These are phyloP conservation scores for Leccinum uliginosum DNA, from an alignment of 768 basidiomycete species.

Conservation along the genomic window DNA sequence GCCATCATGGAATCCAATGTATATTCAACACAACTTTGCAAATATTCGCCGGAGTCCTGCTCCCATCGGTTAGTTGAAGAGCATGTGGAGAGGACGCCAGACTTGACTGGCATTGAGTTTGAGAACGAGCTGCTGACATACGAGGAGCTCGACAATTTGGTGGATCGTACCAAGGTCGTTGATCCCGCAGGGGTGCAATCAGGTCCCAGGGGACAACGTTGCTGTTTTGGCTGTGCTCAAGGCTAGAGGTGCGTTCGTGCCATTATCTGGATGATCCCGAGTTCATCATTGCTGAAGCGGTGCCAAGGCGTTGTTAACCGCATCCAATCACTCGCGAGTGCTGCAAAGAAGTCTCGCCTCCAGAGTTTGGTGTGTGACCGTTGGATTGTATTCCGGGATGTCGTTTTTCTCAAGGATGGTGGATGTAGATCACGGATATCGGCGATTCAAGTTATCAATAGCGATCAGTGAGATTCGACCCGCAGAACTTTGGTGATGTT, in stretches of 20 bases:
- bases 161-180: slow-evolving; percentile 28
- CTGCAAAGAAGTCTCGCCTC: slow-evolving; percentile 21
- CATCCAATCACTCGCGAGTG: slow-evolving; percentile 20
- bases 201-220: too few species aligned
- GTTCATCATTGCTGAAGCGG: slow-evolving; percentile 23
- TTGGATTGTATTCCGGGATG: background rate
- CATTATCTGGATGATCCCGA: slow-evolving; percentile 28
- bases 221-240: slow-evolving; percentile 31
- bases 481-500: slow-evolving; percentile 19
- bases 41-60: too few species aligned
- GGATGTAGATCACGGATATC: slow-evolving; percentile 23
- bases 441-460: slow-evolving; percentile 27
- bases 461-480: slow-evolving; percentile 11
- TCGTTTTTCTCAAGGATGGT: background rate
- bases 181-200: slow-evolving; percentile 23
- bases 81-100: slow-evolving; percentile 18
- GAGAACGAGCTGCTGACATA: slow-evolving; percentile 30
- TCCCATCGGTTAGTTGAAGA: slow-evolving; percentile 19
- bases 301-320: slow-evolving; percentile 27
- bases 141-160: slow-evolving; percentile 26
- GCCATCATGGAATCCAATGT: too few species aligned
- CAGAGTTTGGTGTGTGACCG: slow-evolving; percentile 18
- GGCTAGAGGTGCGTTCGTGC: slow-evolving; percentile 26
- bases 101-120: slow-evolving; percentile 23
- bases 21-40: too few species aligned